phyloP scores from a whole-genome alignment of 129 eudicot genomes.

The Artemisia annua region DNA sequence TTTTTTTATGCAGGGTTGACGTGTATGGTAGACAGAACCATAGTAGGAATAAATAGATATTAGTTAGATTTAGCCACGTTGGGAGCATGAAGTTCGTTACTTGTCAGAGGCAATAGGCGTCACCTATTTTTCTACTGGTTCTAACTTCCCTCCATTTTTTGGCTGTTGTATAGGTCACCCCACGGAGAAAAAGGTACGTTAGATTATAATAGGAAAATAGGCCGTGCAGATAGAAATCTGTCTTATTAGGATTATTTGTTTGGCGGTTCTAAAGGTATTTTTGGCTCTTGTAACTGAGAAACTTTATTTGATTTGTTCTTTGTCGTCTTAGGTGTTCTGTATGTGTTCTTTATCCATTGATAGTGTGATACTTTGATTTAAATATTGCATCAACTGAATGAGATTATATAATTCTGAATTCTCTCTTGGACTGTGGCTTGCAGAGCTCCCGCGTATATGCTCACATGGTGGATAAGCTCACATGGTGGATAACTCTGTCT shows the following conservation, averaged over 20 bases:
- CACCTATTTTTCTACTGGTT: too few species aligned
- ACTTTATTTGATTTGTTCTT: background rate
- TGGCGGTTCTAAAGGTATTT: background rate
- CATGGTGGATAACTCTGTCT: too few species aligned
- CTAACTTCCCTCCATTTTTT: too few species aligned
- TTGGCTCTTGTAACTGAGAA: background rate
- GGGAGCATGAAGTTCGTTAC: background rate
- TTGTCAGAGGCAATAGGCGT: conserved; percentile 4
- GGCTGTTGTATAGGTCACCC: too few species aligned
- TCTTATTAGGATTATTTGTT: background rate
- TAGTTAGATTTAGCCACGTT: conserved; percentile 6
- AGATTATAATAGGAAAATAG: too few species aligned
- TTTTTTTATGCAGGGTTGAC: background rate
- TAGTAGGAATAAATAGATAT: background rate
- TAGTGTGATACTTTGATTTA: background rate
- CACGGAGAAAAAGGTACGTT: too few species aligned
- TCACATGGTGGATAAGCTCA: too few species aligned
- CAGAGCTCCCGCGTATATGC: too few species aligned
- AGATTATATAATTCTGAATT: background rate
- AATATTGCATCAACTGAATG: background rate
- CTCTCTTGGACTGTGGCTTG: background rate
- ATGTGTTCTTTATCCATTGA: background rate
- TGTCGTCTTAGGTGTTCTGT: background rate
- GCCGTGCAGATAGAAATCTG: background rate
- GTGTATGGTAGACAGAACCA: background rate